Conservation (phyloP, 2,329 filamentous ascomycete species). For the Pestalotiopsis fici region DNA sequence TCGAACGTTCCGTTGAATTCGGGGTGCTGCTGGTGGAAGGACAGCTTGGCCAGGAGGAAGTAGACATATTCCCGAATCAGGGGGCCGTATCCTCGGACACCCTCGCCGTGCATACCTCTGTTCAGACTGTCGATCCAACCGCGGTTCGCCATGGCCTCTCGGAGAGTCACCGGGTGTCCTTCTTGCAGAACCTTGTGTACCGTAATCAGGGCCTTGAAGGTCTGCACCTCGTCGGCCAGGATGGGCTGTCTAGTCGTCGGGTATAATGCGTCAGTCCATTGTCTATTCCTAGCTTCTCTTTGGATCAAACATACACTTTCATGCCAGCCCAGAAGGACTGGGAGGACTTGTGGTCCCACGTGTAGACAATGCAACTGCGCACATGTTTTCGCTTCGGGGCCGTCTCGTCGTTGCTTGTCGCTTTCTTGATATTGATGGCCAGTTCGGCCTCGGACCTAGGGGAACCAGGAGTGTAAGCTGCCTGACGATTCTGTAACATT, state of each 20-base stretch:
- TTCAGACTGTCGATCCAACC: conserved; percentile 92
- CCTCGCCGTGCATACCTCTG: conserved; percentile 79
- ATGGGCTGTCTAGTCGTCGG: conserved; percentile 76
- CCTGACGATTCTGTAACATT: not conserved
- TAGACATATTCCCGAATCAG: conserved; percentile 96
- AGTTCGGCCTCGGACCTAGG: conserved; percentile 68
- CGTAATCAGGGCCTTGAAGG: conserved; percentile 97
- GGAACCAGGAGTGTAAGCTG: conserved; percentile 4
- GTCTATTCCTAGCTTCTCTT: not conserved
- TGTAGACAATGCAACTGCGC: conserved; percentile 95
- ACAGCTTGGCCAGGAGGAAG: conserved; percentile 90
- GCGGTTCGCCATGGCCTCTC: conserved; percentile 85
- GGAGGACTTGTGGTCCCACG: conserved; percentile 97
- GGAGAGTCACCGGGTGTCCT: conserved; percentile 84
- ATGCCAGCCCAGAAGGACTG: conserved; percentile 96
- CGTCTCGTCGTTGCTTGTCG: conserved; percentile 68
- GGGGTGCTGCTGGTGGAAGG: conserved; percentile 94
- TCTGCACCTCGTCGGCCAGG: conserved; percentile 96
- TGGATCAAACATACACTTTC: conserved; percentile 75
- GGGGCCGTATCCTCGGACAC: conserved; percentile 85
- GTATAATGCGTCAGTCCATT: not conserved
- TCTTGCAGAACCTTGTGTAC: conserved; percentile 98
- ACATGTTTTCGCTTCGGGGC: conserved; percentile 88
- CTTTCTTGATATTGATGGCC: conserved; percentile 70
- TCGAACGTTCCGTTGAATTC: conserved; percentile 99